Evolutionary conservation across 2,329 filamentous ascomycete genomes (phyloP), one percentile per base, ranked within the genome.

Genomic region (Beauveria varroae): DNA sequence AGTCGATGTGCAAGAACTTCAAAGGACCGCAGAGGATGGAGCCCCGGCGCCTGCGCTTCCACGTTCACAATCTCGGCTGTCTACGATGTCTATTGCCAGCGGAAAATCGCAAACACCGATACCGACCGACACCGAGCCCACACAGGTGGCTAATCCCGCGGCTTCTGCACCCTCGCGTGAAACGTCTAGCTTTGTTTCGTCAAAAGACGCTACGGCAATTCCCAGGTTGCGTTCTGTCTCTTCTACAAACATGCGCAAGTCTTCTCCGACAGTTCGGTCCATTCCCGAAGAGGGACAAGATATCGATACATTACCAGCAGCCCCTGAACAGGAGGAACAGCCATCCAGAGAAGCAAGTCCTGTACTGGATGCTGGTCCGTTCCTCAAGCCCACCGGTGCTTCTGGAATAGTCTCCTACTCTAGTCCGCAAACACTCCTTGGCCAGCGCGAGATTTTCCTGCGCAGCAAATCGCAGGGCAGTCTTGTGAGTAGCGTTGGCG

Each of bases 1-100:
- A 1, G 79, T 91, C 20, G 78, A 88, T 62, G 72, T 91, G 1
- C 76, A 82, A 12, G 85, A 86, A 64, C 78, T 91, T 37, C 81
- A 87, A 65, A 85, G 88, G 71, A 88, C 87, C 18, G 79, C 85
- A 2, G 74, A 79, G 40, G 80, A 76, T 53, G 82, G 78, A 12
- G 70, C 76, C 2, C 79, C 79, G 5, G 61, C 67, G 16, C 66
- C 70, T 8, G 64, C 68, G 10, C 62, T 71, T 4, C 63, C 62
- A 9, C 68, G 71, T 8, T 70, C 73, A 0, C 67, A 70, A 43
- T 73, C 74, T 5, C 67, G 68, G 46, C 47, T 63, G 7, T 71
- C 71, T 14, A 67, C 62, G 20, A 40, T 64, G 18, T 68, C 69
- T 12, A 41, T 24, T 7, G 37, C 24, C 9, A 28, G 60, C 16